Evolutionary conservation across 2,329 filamentous ascomycete genomes (phyloP), one percentile per base, ranked within the genome.

Genomic region (Aspergillus sojae): DNA sequence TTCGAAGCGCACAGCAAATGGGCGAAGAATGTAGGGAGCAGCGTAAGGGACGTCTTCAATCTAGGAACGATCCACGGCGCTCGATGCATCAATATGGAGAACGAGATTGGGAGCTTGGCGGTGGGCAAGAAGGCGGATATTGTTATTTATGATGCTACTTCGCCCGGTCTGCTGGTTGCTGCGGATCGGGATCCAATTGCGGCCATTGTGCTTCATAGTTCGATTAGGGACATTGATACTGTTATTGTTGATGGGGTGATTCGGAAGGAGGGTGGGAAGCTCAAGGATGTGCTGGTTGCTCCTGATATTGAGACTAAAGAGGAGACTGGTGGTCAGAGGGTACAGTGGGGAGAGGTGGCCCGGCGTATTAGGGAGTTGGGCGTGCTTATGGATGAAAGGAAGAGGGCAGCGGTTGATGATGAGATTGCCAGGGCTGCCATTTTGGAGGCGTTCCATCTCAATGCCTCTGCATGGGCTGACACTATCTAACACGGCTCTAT

Each of bases 61-160:
- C 64, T 76, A 16, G 72, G 64, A 1, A 77, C 75, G 4, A 72
- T 75, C 45, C 66, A 74, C n/a, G 74, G 74, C 5, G 74, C 75
- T 1, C 67, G 65, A 5, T 70, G 72, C 1, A 68, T 75, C 14
- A 58, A 61, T 7, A 67, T 74, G 68, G 72, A 69, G 32, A 67
- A 71, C 21, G 39, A 67, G 2, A 46, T 76, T 32, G 74, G 75
- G 1, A 70, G 67, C 16, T 62, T 77, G 19, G 64, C 65, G 7
- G 70, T 68, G 4, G 74, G 74, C 0, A 76, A 77, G 60, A 21
- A 65, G 28, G 74, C 71, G 10, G 75, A 77, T 63, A 32, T 76
- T 6, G 67, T 76, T 1, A 63, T 77, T 5, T 75, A 75, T 52
- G 70, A 76, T 50, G 68, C 62, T 14, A 57, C 54, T 2, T 70